Conservation (phyloP, 306 rosid genomes). For the Prinsepia uniflora region DNA sequence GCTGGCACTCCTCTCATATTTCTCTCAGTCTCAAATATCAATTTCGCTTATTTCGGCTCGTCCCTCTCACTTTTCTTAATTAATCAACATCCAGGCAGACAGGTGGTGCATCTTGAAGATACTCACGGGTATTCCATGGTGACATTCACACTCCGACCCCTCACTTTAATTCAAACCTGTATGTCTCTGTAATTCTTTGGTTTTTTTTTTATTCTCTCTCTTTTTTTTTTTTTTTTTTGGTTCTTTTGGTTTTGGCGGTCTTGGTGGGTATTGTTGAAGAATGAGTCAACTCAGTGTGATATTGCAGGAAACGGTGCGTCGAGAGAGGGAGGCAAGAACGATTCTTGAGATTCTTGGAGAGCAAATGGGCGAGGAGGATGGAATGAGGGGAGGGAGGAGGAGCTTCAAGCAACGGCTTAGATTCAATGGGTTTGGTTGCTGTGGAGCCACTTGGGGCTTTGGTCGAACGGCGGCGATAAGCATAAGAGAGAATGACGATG, state of each 20-base stretch:
- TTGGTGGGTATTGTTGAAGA: constrained; percentile 8
- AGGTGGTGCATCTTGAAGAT: constrained; percentile 37
- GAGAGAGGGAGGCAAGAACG: constrained; percentile 58
- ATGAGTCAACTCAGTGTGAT: constrained; percentile 80
- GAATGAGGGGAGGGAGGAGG: constrained; percentile 40
- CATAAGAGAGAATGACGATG: constrained; percentile 27
- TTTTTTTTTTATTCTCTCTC: background rate
- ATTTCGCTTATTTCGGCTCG: background rate
- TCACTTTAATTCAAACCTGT: constrained; percentile 26
- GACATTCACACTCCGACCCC: background rate
- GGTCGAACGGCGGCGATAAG: constrained; percentile 27
- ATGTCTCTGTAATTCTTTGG: constrained; percentile 3
- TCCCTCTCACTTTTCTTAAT: constrained; percentile 21
- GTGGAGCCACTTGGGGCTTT: constrained; percentile 77
- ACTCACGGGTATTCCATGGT: constrained; percentile 64
- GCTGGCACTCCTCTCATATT: constrained; percentile 16
- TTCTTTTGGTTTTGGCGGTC: background rate
- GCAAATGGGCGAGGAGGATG: constrained; percentile 60
- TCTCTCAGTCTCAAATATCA: background rate
- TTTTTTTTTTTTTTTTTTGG: background rate
- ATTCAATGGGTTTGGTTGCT: constrained; percentile 68
- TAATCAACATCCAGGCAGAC: constrained; percentile 15
- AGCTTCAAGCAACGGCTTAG: constrained; percentile 73
- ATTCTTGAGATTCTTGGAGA: constrained; percentile 60
- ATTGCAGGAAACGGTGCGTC: constrained; percentile 61